phyloP scores from a whole-genome alignment of 2,329 filamentous ascomycete species.

The Epichloe sylvatica region DNA sequence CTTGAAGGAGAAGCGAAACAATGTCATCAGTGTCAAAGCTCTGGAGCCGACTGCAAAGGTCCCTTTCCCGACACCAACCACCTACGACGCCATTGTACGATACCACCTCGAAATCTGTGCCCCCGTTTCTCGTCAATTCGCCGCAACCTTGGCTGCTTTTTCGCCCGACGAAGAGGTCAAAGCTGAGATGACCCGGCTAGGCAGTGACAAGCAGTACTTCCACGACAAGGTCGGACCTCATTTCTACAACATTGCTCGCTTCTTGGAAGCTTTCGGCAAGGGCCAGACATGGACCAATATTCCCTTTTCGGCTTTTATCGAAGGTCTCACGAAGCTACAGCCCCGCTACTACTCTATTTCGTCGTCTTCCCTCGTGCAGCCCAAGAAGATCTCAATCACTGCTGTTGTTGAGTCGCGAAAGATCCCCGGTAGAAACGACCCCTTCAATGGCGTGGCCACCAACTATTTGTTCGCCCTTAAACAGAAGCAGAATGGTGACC shows the following conservation, averaged over 20 bases:
- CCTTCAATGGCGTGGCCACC: slow-evolving; percentile 85
- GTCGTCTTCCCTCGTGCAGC: slow-evolving; percentile 86
- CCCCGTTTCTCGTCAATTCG: slow-evolving; percentile 89
- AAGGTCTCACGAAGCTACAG: slow-evolving; percentile 87
- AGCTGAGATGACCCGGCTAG: slow-evolving; percentile 76
- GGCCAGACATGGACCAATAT: slow-evolving; percentile 68
- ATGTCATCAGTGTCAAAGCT: slow-evolving; percentile 76
- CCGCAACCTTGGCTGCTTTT: slow-evolving; percentile 76
- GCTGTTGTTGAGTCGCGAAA: slow-evolving; percentile 79
- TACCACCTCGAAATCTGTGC: slow-evolving; percentile 97
- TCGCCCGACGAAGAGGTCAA: slow-evolving; percentile 74
- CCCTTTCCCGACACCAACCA: slow-evolving; percentile 92
- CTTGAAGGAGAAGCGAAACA: slow-evolving; percentile 61
- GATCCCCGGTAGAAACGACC: slow-evolving; percentile 63
- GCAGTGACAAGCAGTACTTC: slow-evolving; percentile 92
- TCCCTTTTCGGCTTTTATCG: slow-evolving; percentile 89
- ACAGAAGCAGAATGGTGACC: slow-evolving; percentile 88
- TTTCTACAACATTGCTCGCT: slow-evolving; percentile 79
- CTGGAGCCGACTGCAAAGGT: slow-evolving; percentile 94
- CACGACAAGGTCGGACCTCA: slow-evolving; percentile 67
- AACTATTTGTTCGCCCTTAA: slow-evolving; percentile 93
- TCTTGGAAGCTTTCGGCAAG: slow-evolving; percentile 58
- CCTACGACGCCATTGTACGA: slow-evolving; percentile 80
- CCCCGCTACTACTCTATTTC: slow-evolving; percentile 99
- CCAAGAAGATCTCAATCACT: slow-evolving; percentile 88